A percentile compares a stretch with the other conserved stretches of the same genome.
These are phyloP conservation scores for Firmiana major DNA, from an alignment of 345 rosid genomes.

Conservation along the genomic window DNA sequence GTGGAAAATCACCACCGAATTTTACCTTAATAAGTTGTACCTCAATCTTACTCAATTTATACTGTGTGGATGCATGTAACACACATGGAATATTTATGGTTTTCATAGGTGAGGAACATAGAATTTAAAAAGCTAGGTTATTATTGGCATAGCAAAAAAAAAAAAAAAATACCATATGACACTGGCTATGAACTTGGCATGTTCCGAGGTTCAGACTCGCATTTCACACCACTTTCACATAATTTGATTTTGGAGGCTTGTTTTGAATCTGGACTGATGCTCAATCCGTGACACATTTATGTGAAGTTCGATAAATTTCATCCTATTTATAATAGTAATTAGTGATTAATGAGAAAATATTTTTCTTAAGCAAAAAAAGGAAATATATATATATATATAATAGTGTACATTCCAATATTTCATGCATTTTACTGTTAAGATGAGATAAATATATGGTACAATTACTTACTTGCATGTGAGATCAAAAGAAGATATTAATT, in stretches of 20 bases:
- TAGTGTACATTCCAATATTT: too few relatives aligned
- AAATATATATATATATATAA: too few relatives aligned
- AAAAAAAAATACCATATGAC: slow-evolving; percentile 5
- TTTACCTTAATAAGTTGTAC: too few relatives aligned
- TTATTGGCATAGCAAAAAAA: neutral
- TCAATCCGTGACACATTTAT: neutral
- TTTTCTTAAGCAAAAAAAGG: too few relatives aligned
- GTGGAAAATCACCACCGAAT: too few relatives aligned
- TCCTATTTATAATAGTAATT: neutral
- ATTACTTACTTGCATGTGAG: neutral
- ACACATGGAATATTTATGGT: neutral
- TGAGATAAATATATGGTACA: neutral
- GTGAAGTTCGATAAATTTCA: neutral
- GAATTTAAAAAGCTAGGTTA: neutral
- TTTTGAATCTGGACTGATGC: too few relatives aligned
- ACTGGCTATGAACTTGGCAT: too few relatives aligned
- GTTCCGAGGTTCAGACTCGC: too few relatives aligned
- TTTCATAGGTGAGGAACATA: neutral
- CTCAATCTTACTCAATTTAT: neutral
- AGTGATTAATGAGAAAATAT: too few relatives aligned
- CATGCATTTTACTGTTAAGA: neutral
- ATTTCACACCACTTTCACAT: too few relatives aligned
- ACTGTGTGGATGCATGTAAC: neutral
- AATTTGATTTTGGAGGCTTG: too few relatives aligned
- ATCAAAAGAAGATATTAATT: too few relatives aligned